Conservation (phyloP, 2,329 filamentous ascomycete genomes). For the Venturia aucupariae region DNA sequence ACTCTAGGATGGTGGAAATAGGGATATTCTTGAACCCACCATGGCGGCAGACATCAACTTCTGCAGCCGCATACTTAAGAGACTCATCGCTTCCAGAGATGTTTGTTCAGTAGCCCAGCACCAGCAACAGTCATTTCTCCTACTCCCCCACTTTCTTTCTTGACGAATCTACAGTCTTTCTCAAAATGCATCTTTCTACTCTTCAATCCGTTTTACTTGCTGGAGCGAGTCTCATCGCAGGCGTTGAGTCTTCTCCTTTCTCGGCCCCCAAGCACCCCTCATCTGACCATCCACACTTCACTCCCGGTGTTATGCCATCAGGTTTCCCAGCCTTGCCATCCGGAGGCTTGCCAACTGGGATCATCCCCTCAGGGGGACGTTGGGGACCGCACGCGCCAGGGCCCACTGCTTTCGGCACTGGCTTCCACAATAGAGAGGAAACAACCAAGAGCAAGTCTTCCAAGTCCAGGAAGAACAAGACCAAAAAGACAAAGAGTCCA, state of each 20-base stretch:
- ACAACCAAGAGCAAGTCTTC: background rate
- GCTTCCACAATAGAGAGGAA: background rate
- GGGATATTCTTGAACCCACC: background rate
- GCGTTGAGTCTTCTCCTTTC: background rate
- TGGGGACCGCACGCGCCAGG: background rate
- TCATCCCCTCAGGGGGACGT: background rate
- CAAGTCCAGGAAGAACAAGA: background rate
- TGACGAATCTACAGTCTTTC: background rate
- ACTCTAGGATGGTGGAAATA: background rate
- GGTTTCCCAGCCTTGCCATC: background rate
- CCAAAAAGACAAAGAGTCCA: background rate
- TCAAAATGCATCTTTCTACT: background rate
- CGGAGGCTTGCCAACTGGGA: background rate
- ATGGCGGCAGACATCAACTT: background rate
- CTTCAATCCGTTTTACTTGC: background rate
- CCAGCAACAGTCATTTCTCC: background rate
- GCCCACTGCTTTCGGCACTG: background rate
- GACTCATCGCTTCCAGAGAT: background rate
- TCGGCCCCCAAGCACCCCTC: background rate
- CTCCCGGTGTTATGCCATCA: background rate
- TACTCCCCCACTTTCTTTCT: background rate
- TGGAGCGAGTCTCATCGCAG: conserved; percentile 1
- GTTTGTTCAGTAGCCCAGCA: background rate
- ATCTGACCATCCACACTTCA: background rate
- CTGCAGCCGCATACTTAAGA: background rate